Evolutionary conservation across 106 monocot genomes (phyloP).

Genomic region (Hemerocallis citrina): DNA sequence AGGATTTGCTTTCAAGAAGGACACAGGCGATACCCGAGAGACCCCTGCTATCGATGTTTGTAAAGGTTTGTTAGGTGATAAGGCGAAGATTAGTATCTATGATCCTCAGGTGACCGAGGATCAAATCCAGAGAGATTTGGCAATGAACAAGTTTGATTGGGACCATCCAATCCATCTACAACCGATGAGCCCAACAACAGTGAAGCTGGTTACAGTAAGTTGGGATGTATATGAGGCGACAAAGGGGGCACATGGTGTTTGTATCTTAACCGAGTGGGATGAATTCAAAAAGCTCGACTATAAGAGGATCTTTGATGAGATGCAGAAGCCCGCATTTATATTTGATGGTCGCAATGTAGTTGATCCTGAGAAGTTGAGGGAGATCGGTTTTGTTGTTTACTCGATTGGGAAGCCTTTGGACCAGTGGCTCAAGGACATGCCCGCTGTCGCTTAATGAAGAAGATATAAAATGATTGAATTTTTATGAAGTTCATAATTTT

Average conservation of each 20-base stretch:
- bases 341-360: constrained; percentile 38
- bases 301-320: constrained; percentile 21
- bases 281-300: constrained; percentile 30
- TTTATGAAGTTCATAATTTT: too few relatives aligned
- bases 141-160: constrained; percentile 55
- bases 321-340: constrained; percentile 41
- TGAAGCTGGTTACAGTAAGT: constrained; percentile 29
- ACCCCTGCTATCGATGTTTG: constrained; percentile 63
- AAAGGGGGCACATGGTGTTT: constrained; percentile 30
- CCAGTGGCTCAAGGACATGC: constrained; percentile 36
- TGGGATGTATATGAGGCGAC: constrained; percentile 38
- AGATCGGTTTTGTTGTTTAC: constrained; percentile 34
- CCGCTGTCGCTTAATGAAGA: constrained; percentile 15
- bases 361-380: constrained; percentile 18
- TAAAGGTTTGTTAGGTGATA: constrained; percentile 50
- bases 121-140: constrained; percentile 48
- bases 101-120: constrained; percentile 61
- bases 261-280: constrained; percentile 41
- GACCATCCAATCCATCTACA: constrained; percentile 15
- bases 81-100: constrained; percentile 49
- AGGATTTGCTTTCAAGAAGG: constrained; percentile 69
- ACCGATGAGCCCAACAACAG: constrained; percentile 50
- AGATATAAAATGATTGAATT: too few relatives aligned
- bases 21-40: constrained; percentile 56
- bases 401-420: constrained; percentile 39